Percentiles rank a stretch among this genome's conserved stretches.
Evolutionary conservation across 768 basidiomycete genomes (phyloP).

Genomic region (Mycena leptocephala): DNA sequence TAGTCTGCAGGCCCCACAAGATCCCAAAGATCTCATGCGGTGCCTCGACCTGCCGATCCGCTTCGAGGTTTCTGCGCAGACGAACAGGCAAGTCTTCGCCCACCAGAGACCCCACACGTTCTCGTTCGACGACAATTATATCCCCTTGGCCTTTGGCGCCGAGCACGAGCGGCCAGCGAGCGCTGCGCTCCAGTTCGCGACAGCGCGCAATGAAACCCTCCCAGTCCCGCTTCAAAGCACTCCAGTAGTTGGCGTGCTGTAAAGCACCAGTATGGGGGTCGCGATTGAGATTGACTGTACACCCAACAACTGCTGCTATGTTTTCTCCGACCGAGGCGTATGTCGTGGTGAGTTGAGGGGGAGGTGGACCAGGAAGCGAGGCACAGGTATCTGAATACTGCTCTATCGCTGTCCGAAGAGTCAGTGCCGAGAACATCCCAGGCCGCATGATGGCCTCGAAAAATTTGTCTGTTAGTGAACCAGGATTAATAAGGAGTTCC

Average conservation of each 20-base stretch:
- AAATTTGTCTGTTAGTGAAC: slow-evolving; percentile 85
- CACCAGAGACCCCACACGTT: slow-evolving; percentile 78
- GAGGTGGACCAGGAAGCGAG: slow-evolving; percentile 71
- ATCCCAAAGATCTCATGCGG: slow-evolving; percentile 73
- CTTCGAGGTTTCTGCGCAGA: slow-evolving; percentile 67
- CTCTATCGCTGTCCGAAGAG: slow-evolving; percentile 86
- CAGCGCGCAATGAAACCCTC: slow-evolving; percentile 95
- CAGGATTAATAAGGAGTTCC: slow-evolving; percentile 80
- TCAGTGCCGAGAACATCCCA: slow-evolving; percentile 88
- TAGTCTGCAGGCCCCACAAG: slow-evolving; percentile 75
- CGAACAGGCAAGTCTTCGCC: slow-evolving; percentile 79
- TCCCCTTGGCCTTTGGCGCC: slow-evolving; percentile 63
- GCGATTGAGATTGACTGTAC: slow-evolving; percentile 81
- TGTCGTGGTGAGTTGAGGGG: slow-evolving; percentile 71
- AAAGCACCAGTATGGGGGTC: slow-evolving; percentile 87
- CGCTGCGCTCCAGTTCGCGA: slow-evolving; percentile 90
- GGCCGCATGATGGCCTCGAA: slow-evolving; percentile 89
- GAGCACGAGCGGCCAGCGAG: slow-evolving; percentile 85
- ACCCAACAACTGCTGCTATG: slow-evolving; percentile 89
- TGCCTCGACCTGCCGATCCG: slow-evolving; percentile 60
- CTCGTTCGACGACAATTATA: slow-evolving; percentile 81
- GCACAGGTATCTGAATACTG: slow-evolving; percentile 86
- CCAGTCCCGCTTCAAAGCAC: slow-evolving; percentile 92
- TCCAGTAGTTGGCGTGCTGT: slow-evolving; percentile 87
- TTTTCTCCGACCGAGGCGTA: slow-evolving; percentile 83